A percentile compares a stretch with the other conserved stretches of the same genome.
Conservation (phyloP, 805 yeast species). For the Myxozyma neotropica region DNA sequence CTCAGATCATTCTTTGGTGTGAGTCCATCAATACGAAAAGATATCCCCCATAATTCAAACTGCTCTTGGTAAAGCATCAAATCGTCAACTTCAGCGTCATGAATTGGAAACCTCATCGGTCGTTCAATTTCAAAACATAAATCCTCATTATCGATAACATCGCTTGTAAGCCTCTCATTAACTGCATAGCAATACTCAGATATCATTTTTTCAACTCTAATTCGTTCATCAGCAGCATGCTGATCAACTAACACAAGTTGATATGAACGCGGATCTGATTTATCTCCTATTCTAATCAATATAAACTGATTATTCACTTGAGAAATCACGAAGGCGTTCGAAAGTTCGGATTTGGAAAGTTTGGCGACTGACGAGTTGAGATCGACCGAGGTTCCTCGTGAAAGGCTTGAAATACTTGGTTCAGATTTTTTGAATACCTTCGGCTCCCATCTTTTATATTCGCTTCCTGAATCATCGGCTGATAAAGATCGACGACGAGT, state of each 20-base stretch:
- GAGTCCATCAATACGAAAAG: conserved; percentile 22
- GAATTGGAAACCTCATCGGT: conserved; percentile 21
- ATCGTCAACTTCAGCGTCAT: background rate
- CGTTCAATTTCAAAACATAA: conserved; percentile 8
- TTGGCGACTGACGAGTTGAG: background rate
- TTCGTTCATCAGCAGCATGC: conserved; percentile 83
- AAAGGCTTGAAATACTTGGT: conserved; percentile 9
- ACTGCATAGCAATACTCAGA: conserved; percentile 42
- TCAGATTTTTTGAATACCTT: conserved; percentile 7
- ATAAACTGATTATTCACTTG: conserved; percentile 72
- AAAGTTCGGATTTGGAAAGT: conserved; percentile 7
- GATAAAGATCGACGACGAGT: background rate
- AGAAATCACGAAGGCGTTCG: conserved; percentile 31
- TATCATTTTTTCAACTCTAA: conserved; percentile 58
- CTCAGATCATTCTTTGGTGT: background rate
- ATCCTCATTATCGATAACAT: background rate
- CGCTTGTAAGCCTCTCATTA: background rate
- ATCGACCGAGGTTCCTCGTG: background rate
- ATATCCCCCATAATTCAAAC: conserved; percentile 51
- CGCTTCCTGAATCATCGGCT: background rate
- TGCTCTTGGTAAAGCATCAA: conserved; percentile 3
- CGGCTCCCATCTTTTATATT: conserved; percentile 7
- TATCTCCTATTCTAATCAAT: conserved; percentile 43
- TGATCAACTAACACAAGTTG: conserved; percentile 63
- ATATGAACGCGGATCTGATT: conserved; percentile 17